Percentiles rank a stretch among this genome's conserved stretches.
Evolutionary conservation across 2,329 filamentous ascomycete species (phyloP).

Genomic region (Penicillium sp.): DNA sequence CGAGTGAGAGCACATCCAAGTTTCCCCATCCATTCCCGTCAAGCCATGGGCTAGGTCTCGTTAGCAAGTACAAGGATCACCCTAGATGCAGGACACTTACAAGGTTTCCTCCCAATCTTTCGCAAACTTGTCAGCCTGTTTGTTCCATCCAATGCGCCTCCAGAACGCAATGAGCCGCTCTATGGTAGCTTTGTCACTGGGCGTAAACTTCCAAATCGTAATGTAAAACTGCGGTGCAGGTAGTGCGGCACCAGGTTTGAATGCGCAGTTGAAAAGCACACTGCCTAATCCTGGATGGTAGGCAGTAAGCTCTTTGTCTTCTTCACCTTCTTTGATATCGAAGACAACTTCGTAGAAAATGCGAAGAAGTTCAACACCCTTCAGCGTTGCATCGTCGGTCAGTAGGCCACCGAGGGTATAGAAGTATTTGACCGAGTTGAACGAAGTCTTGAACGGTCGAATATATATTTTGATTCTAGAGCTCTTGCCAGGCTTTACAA

Average conservation of each 20-base stretch:
- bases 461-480: background rate
- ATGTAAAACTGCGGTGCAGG: background rate
- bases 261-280: background rate
- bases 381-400: background rate
- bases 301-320: background rate
- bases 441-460: background rate
- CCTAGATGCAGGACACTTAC: background rate
- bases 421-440: background rate
- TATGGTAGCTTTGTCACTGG: background rate
- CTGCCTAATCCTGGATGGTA: background rate
- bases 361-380: background rate
- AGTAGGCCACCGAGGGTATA: background rate
- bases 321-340: background rate
- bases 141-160: background rate
- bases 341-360: background rate
- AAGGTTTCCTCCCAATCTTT: background rate
- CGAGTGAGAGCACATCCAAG: background rate
- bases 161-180: background rate
- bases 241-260: background rate
- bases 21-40: background rate
- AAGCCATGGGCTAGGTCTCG: background rate
- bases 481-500: background rate
- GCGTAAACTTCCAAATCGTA: background rate
- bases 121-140: background rate
- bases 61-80: background rate